Evolutionary conservation across 169 alveolate genomes (phyloP).

Genomic region (Hepatocystis sp.): DNA sequence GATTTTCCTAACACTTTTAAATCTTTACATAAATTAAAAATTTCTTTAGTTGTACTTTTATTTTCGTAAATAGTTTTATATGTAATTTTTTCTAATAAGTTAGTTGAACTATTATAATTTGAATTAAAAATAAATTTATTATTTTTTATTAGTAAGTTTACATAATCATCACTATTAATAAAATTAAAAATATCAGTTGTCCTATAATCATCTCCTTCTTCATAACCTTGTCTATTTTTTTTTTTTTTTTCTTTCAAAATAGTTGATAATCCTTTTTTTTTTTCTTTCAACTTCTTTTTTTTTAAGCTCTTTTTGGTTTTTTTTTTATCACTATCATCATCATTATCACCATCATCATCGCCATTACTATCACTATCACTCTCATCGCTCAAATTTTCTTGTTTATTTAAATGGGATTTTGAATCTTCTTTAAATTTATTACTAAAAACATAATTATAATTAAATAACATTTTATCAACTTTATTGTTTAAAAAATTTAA

Average conservation of each 20-base stretch:
- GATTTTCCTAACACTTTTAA: slow-evolving; percentile 91
- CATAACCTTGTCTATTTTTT: slow-evolving; percentile 90
- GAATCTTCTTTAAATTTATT: slow-evolving; percentile 76
- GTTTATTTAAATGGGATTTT: no score
- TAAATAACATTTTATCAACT: slow-evolving; percentile 96
- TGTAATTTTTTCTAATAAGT: slow-evolving; percentile 60
- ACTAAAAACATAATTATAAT: slow-evolving; percentile 95
- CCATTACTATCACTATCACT: slow-evolving; percentile 73
- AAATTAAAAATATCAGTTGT: slow-evolving; percentile 82
- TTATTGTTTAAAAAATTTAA: slow-evolving; percentile 95
- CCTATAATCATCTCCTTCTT: slow-evolving; percentile 88
- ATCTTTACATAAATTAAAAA: slow-evolving; percentile 84
- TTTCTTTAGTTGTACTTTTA: slow-evolving; percentile 87
- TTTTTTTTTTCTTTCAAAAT: slow-evolving; percentile 85
- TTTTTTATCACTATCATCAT: slow-evolving; percentile 80
- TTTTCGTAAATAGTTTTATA: slow-evolving; percentile 68
- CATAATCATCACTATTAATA: slow-evolving; percentile 84
- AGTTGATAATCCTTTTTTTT: slow-evolving; percentile 80
- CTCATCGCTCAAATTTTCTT: not conserved
- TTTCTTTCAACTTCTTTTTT: slow-evolving; percentile 70
- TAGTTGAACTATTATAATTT: slow-evolving; percentile 39
- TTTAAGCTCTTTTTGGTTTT: slow-evolving; percentile 48
- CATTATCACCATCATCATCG: slow-evolving; percentile 78
- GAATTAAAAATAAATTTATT: slow-evolving; percentile 79
- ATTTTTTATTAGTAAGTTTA: slow-evolving; percentile 80